Base-by-base conservation (phyloP, 2,329 filamentous ascomycete species). In the Ophiostoma sp. region DNA sequence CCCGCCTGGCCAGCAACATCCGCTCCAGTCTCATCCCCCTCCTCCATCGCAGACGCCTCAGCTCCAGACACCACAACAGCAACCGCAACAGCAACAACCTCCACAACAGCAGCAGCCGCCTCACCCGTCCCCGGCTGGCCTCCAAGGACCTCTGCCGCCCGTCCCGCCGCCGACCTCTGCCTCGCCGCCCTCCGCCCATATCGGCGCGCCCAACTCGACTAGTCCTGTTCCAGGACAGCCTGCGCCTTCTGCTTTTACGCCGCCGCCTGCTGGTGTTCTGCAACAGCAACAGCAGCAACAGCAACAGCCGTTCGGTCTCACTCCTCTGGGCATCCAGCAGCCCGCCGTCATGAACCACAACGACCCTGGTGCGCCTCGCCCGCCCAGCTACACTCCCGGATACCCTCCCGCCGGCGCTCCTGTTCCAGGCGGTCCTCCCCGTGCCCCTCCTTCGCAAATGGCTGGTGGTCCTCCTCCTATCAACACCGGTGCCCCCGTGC, bases 381-480 rank as follows among this genome's bases (percentile, higher is more conserved):
- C 89, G 77, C 89, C 89, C 75, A 91, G 89, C 83, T 91, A 91
- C 81, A 85, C 85, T 72, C 83, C 88, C 76, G 88, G 87, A 81
- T 89, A 86, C 77, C 83, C 84, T 73, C 81, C 84, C 83, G 75
- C 81, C 82, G 66, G 66, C n/a, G 42, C 52, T 25, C 71, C 28
- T 9, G 15, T 36, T 19, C 33, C 61, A 17, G 68, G 68, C 12
- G 68, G 28, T 9, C 83, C 81, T 75, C 83, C 81, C 75, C 86
- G 88, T 74, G 88, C 87, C 76, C 87, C 88, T 75, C 88, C 88
- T 19, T 85, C 84, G 72, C 88, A 89, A 80, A 89, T 89, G 86
- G 83, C 87, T 76, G 89, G 88, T 78, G 89, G 89, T 22, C 89
- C 89, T 77, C 88, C 89, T 77, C 89, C 89, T 77, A 91, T 91